phyloP scores from a whole-genome alignment of 441 rosid species.

The Breynia disticha region DNA sequence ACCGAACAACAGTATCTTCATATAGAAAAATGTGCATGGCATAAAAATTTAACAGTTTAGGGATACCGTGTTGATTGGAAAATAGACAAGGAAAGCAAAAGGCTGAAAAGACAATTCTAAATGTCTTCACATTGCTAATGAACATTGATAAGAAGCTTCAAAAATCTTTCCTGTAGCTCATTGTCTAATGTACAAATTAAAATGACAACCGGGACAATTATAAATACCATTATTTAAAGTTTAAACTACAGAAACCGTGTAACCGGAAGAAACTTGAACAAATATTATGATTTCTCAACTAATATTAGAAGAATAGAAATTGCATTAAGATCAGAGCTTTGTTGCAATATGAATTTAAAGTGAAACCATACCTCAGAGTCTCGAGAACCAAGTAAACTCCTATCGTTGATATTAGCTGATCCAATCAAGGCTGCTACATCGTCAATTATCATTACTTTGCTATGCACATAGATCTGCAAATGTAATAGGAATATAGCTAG shows the following conservation, averaged over 20 bases:
- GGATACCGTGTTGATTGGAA: background rate
- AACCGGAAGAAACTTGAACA: too few relatives aligned
- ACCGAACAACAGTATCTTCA: background rate
- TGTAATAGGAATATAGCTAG: conserved; percentile 7
- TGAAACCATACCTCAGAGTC: conserved; percentile 79
- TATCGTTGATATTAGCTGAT: conserved; percentile 92
- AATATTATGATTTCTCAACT: background rate
- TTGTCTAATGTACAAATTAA: too few relatives aligned
- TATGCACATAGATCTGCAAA: conserved; percentile 87
- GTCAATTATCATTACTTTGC: conserved; percentile 90
- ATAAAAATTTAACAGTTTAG: background rate
- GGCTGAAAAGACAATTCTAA: too few relatives aligned
- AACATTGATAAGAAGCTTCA: too few relatives aligned
- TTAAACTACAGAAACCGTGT: too few relatives aligned
- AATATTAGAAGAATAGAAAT: background rate
- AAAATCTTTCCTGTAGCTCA: too few relatives aligned
- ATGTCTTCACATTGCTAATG: too few relatives aligned
- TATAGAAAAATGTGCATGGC: background rate
- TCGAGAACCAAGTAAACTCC: conserved; percentile 97
- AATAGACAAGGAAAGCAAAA: too few relatives aligned
- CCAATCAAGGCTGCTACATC: conserved; percentile 71
- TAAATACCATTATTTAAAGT: too few relatives aligned
- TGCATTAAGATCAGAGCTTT: background rate
- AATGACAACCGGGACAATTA: too few relatives aligned
- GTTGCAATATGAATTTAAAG: conserved; percentile 3